These are phyloP conservation scores for Sphagnurus paluster DNA, from an alignment of 1,284 basidiomycete species.

Conservation along the genomic window DNA sequence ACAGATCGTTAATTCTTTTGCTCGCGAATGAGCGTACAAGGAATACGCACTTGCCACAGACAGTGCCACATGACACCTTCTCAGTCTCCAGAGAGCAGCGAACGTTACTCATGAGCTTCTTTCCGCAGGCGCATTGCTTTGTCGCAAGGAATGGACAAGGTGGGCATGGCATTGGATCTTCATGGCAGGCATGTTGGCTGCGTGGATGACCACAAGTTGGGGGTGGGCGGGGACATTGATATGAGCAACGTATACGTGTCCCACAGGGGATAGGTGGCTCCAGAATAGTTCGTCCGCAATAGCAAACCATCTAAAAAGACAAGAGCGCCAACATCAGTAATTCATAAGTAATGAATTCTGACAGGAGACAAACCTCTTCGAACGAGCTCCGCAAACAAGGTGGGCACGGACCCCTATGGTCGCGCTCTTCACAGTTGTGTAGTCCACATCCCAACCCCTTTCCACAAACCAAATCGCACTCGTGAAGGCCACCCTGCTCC, in stretches of 20 bases:
- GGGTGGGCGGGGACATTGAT: constrained; percentile 74
- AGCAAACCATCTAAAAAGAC: constrained; percentile 62
- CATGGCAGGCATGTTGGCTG: constrained; percentile 80
- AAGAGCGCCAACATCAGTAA: not conserved
- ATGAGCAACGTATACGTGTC: constrained; percentile 72
- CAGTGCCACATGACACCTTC: constrained; percentile 79
- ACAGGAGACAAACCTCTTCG: constrained; percentile 65
- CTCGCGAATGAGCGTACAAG: constrained; percentile 1
- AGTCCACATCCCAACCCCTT: constrained; percentile 74
- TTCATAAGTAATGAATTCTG: not conserved
- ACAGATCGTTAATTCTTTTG: constrained; percentile 1
- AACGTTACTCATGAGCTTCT: constrained; percentile 70
- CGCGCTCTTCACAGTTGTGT: constrained; percentile 73
- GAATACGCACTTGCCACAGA: constrained; percentile 68
- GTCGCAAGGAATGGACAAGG: constrained; percentile 80
- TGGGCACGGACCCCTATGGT: constrained; percentile 81
- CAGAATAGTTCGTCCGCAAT: constrained; percentile 66
- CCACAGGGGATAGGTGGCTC: constrained; percentile 69
- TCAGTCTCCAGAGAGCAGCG: constrained; percentile 74
- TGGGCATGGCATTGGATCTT: constrained; percentile 58
- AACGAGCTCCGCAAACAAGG: constrained; percentile 85
- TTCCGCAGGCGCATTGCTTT: constrained; percentile 86
- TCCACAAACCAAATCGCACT: constrained; percentile 78
- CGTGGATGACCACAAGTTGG: constrained; percentile 81
- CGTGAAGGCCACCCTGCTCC: constrained; percentile 68